A percentile compares a stretch with the other conserved stretches of the same genome.
Conservation (phyloP, 2,329 filamentous ascomycete genomes). For the Colletotrichum australisinense region DNA sequence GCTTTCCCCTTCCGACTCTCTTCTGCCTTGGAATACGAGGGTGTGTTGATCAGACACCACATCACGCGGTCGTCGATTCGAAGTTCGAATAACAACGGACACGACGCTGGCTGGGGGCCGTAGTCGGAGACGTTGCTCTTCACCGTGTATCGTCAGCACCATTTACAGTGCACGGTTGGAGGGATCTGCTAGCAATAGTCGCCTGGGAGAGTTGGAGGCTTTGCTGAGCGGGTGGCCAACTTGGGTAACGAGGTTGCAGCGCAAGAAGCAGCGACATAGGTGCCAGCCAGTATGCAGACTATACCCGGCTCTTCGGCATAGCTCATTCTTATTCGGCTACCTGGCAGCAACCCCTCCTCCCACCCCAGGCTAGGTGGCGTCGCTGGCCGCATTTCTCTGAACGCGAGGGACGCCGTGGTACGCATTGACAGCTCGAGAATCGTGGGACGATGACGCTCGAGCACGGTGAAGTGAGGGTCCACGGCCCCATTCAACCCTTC, state of each 20-base stretch:
- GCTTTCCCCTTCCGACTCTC: neutral
- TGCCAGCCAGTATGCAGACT: constrained; percentile 14
- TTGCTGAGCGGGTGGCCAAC: constrained; percentile 25
- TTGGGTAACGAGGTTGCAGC: constrained; percentile 28
- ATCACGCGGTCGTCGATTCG: constrained; percentile 1
- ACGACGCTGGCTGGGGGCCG: neutral
- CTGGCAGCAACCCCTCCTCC: constrained; percentile 11
- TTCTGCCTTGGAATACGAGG: neutral
- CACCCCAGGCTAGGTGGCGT: constrained; percentile 22
- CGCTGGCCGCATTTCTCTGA: constrained; percentile 26
- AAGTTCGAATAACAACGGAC: neutral
- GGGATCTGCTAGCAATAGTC: neutral
- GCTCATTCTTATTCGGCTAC: constrained; percentile 1
- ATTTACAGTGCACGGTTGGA: constrained; percentile 10
- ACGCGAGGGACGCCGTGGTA: constrained; percentile 26
- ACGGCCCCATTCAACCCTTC: constrained; percentile 38
- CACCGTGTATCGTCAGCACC: neutral
- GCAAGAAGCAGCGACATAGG: constrained; percentile 27
- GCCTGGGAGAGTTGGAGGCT: neutral
- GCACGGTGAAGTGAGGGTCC: constrained; percentile 31
- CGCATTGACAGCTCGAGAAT: constrained; percentile 24
- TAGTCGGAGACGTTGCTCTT: neutral
- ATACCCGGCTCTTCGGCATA: constrained; percentile 29
- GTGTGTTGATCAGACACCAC: constrained; percentile 1
- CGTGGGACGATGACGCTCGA: constrained; percentile 37